phyloP scores from a whole-genome alignment of 2,329 filamentous ascomycete species.

The Penicillium nordicum region DNA sequence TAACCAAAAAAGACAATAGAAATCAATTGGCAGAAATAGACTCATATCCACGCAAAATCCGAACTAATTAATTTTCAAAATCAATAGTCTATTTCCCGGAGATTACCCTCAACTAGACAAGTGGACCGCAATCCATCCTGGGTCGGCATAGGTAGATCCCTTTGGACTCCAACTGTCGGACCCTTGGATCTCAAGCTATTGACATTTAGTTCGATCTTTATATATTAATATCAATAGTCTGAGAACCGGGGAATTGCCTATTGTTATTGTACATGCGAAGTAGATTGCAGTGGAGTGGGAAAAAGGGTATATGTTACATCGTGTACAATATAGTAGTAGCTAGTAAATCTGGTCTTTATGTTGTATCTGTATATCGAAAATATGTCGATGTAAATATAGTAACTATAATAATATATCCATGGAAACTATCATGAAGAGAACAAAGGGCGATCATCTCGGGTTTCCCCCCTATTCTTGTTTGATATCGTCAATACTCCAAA shows the following conservation, averaged over 20 bases:
- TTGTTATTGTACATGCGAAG: neutral
- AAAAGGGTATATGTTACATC: neutral
- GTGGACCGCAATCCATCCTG: neutral
- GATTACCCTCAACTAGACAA: neutral
- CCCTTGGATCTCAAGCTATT: neutral
- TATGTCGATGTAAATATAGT: neutral
- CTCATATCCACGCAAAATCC: neutral
- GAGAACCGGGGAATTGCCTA: neutral
- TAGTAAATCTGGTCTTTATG: neutral
- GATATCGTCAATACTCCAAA: neutral
- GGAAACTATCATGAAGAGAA: neutral
- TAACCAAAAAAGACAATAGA: neutral
- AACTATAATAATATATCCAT: neutral
- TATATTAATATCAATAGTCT: constrained; percentile 2
- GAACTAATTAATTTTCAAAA: neutral
- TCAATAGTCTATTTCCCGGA: constrained; percentile 1
- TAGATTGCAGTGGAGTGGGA: neutral
- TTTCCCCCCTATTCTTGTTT: neutral
- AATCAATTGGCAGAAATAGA: neutral
- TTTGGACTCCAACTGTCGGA: neutral
- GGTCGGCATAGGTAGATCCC: neutral
- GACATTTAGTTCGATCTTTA: neutral
- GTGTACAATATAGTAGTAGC: neutral
- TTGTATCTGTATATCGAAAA: neutral
- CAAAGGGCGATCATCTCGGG: neutral